Evolutionary conservation across 352 stramenopile genomes (phyloP).

Genomic region (Phytophthora fragariae): DNA sequence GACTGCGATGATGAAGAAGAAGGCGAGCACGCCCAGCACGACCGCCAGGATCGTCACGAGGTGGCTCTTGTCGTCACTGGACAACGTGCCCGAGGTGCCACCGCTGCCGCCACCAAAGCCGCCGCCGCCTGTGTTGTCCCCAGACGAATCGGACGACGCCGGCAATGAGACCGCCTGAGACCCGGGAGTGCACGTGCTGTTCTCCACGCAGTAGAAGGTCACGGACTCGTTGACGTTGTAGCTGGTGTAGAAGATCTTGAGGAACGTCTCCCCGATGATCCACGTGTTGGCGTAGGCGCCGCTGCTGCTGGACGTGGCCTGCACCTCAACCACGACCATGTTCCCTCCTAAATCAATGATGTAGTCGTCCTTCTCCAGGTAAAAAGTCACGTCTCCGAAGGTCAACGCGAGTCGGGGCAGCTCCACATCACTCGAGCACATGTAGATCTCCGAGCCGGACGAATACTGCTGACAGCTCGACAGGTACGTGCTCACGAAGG

Average conservation of each 20-base stretch:
- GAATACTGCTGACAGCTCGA: conserved; percentile 44
- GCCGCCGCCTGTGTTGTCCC: conserved; percentile 37
- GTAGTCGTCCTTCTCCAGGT: conserved; percentile 69
- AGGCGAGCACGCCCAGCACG: conserved; percentile 45
- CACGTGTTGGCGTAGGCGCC: conserved; percentile 59
- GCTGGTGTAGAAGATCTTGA: conserved; percentile 76
- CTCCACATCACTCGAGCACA: conserved; percentile 54
- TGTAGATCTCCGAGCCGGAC: conserved; percentile 51
- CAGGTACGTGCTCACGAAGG: conserved; percentile 58
- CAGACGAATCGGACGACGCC: conserved; percentile 36
- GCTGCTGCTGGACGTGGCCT: conserved; percentile 46
- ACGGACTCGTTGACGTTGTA: conserved; percentile 74
- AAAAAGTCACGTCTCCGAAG: conserved; percentile 68
- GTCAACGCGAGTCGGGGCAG: conserved; percentile 64
- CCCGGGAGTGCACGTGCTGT: conserved; percentile 42
- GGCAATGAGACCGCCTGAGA: conserved; percentile 42
- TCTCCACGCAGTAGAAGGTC: conserved; percentile 74
- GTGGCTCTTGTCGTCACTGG: conserved; percentile 32
- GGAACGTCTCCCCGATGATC: conserved; percentile 83
- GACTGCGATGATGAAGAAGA: conserved; percentile 44
- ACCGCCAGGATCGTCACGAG: conserved; percentile 49
- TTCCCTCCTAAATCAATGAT: conserved; percentile 44
- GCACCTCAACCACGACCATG: conserved; percentile 52
- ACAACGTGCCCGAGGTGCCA: conserved; percentile 28
- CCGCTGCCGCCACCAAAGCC: conserved; percentile 31